Evolutionary conservation across 805 yeast species (phyloP), one percentile per base, ranked within the genome.

Genomic region (Nakazawaea populi): DNA sequence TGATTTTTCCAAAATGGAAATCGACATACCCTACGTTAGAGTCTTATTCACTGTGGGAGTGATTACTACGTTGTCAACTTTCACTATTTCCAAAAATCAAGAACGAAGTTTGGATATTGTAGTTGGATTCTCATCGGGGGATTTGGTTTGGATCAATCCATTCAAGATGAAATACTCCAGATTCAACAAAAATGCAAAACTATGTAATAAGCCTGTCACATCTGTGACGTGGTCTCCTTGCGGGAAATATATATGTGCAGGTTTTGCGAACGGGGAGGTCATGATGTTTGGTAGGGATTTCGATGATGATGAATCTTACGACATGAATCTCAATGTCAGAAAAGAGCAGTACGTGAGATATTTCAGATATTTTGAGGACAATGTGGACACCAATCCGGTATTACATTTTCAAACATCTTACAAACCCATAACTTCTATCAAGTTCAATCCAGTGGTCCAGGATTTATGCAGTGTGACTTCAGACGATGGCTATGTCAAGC

Each of bases 121-220:
- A 2, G 55, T 83, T 18, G 94, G 92, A 1, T 76, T 82, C 54
- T 77, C 83, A 18, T 67, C 82, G 1, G 89, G 92, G n/a, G 89
- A 83, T 56, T 63, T 86, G 2, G 55, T 85, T 5, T 74, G 89
- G 75, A 54, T 83, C 36, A 86, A 84, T 55, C 76, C 84, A 8
- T 64, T 70, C 30, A 66, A 72, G 39, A 68, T 70, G 62, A 72
- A 72, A 51, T 80, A 77, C 61, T 61, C 76, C 29, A 70, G 83
- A 41, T 65, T 79, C 64, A 80, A 80, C 61, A 80, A 79, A 56
- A 67, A 69, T 51, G 81, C 79, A 6, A 69, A 61, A 53, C 62
- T 64, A 52, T 73, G 67, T 55, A 70, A 60, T 52, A 69, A 61
- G 55, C 73, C 80, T 46, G 77, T 72, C 41, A 67, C 62, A 46